A percentile compares a stretch with the other conserved stretches of the same genome.
phyloP scores from a whole-genome alignment of 495 filamentous ascomycete genomes.

The Neurospora sp. region DNA sequence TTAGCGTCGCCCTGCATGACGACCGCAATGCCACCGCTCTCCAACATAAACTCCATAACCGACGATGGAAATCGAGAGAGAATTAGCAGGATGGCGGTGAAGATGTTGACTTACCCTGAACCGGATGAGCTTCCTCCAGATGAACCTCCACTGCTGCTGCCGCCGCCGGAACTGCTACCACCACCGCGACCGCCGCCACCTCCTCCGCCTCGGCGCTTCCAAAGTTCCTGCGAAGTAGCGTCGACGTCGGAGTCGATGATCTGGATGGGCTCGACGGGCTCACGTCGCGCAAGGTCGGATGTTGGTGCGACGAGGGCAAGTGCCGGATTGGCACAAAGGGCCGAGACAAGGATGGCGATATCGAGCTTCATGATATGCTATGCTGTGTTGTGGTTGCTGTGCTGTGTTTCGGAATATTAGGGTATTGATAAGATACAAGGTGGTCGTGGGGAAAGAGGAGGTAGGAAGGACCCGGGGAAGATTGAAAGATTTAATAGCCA shows the following conservation, averaged over 20 bases:
- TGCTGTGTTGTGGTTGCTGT: background rate
- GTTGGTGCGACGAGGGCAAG: background rate
- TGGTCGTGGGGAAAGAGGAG: background rate
- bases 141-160: slow-evolving; percentile 27
- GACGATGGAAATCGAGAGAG: background rate
- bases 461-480: background rate
- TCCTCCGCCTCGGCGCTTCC: slow-evolving; percentile 49
- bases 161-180: slow-evolving; percentile 24
- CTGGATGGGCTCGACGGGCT: slow-evolving; percentile 14
- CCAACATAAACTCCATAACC: background rate
- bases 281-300: slow-evolving; percentile 8
- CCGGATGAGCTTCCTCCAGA: slow-evolving; percentile 15
- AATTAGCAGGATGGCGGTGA: background rate
- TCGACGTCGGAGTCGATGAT: slow-evolving; percentile 12
- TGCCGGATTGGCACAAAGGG: background rate
- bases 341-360: slow-evolving; percentile 1
- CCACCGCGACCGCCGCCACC: slow-evolving; percentile 42
- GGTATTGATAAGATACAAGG: background rate
- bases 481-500: background rate
- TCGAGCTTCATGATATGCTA: background rate
- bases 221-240: slow-evolving; percentile 30
- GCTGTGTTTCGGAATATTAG: background rate
- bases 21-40: background rate
- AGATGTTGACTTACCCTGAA: slow-evolving; percentile 5
- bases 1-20: background rate